These are phyloP conservation scores for Phlyctochytrium arcticum DNA, from an alignment of 192 early-diverging fungal genomes.

Conservation along the genomic window DNA sequence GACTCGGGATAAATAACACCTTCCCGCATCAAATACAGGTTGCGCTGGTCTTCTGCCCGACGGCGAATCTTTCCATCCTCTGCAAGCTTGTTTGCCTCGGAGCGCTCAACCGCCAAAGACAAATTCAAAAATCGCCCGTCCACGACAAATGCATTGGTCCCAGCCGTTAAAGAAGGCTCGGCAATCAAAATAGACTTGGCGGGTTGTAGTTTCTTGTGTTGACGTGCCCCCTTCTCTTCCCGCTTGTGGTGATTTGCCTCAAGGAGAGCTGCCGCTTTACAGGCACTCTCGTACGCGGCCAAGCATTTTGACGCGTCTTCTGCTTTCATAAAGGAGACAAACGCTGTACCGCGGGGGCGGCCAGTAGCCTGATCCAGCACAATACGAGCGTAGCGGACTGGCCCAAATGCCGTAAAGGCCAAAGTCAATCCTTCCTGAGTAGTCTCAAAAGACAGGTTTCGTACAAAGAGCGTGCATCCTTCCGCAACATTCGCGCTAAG, in stretches of 20 bases:
- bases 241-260: conserved; percentile 1
- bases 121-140: conserved; percentile 82
- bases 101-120: conserved; percentile 70
- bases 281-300: conserved; percentile 62
- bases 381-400: conserved; percentile 75
- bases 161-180: conserved; percentile 54
- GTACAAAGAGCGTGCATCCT: conserved; percentile 79
- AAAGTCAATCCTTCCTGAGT: conserved; percentile 72
- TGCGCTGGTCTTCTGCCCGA: conserved; percentile 74
- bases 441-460: conserved; percentile 90
- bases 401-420: conserved; percentile 63
- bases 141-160: conserved; percentile 61
- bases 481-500: conserved; percentile 25
- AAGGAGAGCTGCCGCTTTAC: conserved; percentile 45
- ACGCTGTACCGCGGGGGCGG: conserved; percentile 88
- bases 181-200: conserved; percentile 61
- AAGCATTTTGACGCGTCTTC: conserved; percentile 74
- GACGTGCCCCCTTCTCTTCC: conserved; percentile 40
- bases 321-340: conserved; percentile 78
- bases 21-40: conserved; percentile 87
- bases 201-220: conserved; percentile 54
- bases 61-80: conserved; percentile 56
- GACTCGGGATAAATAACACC: conserved; percentile 85
- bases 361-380: conserved; percentile 81
- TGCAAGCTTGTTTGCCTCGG: conserved; percentile 61